A percentile compares a stretch with the other conserved stretches of the same genome.
Conservation (phyloP, 495 filamentous ascomycete species). For the Extremus antarcticus region DNA sequence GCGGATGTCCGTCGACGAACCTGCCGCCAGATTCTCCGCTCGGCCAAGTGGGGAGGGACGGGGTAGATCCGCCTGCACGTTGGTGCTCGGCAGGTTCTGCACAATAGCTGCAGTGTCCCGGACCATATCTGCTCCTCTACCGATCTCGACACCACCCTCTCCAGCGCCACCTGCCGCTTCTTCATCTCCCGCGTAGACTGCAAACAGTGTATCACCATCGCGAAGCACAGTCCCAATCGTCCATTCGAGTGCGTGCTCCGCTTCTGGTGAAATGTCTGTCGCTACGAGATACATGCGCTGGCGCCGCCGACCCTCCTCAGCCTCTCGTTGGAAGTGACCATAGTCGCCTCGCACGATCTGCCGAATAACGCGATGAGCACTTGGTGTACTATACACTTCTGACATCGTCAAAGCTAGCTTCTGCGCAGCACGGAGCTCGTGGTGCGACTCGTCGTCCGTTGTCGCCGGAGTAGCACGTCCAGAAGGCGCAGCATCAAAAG, state of each 20-base stretch:
- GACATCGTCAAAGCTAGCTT: constrained; percentile 70
- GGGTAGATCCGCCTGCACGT: constrained; percentile 6
- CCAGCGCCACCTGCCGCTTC: constrained; percentile 49
- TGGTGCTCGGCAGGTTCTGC: constrained; percentile 18
- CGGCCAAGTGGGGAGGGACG: constrained; percentile 18
- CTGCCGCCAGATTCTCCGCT: constrained; percentile 1
- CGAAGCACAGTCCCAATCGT: constrained; percentile 91
- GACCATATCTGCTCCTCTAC: constrained; percentile 53
- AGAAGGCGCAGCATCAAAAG: constrained; percentile 58
- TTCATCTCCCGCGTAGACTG: constrained; percentile 84
- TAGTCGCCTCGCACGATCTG: constrained; percentile 86
- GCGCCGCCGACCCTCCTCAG: constrained; percentile 59
- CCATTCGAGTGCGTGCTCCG: constrained; percentile 90
- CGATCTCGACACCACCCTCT: constrained; percentile 39
- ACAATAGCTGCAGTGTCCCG: constrained; percentile 52
- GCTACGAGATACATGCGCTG: constrained; percentile 84
- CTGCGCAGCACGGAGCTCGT: constrained; percentile 77
- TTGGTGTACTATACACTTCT: constrained; percentile 61
- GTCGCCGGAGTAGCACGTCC: constrained; percentile 65
- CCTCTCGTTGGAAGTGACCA: constrained; percentile 55
- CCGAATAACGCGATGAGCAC: constrained; percentile 66
- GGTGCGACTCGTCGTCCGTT: constrained; percentile 78
- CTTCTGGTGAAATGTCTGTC: constrained; percentile 86
- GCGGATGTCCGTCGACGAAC: not conserved
- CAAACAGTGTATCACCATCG: constrained; percentile 86